A percentile compares a stretch with the other conserved stretches of the same genome.
Conservation (phyloP, 192 early-diverging fungal genomes). For the Thamnidium elegans region DNA sequence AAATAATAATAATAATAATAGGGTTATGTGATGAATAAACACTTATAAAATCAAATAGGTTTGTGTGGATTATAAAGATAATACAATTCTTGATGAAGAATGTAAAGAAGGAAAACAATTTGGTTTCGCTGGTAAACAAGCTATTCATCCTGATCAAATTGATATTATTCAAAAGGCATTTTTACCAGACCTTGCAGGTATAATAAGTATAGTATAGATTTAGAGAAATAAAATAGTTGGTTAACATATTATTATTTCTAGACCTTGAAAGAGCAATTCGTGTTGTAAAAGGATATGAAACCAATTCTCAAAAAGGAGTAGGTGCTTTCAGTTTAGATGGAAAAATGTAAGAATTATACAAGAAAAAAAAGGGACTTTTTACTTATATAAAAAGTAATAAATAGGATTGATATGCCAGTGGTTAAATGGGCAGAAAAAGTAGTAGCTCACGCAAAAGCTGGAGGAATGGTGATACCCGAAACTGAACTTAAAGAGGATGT, state of each 20-base stretch:
- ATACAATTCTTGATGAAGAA: constrained; percentile 70
- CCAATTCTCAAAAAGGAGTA: constrained; percentile 64
- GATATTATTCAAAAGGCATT: constrained; percentile 79
- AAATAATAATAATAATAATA: constrained; percentile 1
- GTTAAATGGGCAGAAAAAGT: constrained; percentile 87
- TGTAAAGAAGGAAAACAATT: constrained; percentile 81
- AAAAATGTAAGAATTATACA: constrained; percentile 63
- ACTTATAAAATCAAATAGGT: constrained; percentile 42
- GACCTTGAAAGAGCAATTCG: constrained; percentile 64
- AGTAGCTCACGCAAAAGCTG: constrained; percentile 60
- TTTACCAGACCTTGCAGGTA: constrained; percentile 66
- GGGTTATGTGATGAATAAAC: not conserved
- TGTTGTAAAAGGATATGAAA: constrained; percentile 70
- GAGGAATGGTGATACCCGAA: constrained; percentile 42
- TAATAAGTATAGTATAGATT: not conserved
- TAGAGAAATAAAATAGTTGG: too few relatives aligned
- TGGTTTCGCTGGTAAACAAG: constrained; percentile 97
- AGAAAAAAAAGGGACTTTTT: too few relatives aligned
- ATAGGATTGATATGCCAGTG: constrained; percentile 79
- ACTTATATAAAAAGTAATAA: not conserved
- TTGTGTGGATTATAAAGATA: constrained; percentile 83
- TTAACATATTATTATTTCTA: too few relatives aligned
- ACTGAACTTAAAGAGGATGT: constrained; percentile 5
- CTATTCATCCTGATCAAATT: constrained; percentile 89
- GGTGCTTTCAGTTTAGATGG: constrained; percentile 93